phyloP scores from a whole-genome alignment of 2,329 filamentous ascomycete species.

The Talaromyces sp. region DNA sequence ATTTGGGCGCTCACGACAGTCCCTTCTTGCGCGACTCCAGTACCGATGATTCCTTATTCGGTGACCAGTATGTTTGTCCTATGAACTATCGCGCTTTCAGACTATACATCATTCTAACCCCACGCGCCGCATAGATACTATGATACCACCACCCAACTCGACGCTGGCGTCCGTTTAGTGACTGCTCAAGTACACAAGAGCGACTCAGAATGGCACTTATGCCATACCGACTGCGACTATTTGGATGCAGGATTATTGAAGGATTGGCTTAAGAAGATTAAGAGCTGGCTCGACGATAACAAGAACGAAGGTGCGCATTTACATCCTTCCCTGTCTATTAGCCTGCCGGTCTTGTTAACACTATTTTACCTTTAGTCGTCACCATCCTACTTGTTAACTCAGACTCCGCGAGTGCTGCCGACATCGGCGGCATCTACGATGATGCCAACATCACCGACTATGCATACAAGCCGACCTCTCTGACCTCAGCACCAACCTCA shows the following conservation, averaged over 20 bases:
- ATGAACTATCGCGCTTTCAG: no score
- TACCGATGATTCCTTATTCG: slow-evolving; percentile 64
- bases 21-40: slow-evolving; percentile 69
- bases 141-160: slow-evolving; percentile 71
- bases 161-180: slow-evolving; percentile 71
- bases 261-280: slow-evolving; percentile 66
- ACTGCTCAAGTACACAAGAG: slow-evolving; percentile 71
- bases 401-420: slow-evolving; percentile 58
- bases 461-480: slow-evolving; percentile 60
- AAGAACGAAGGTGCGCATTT: slow-evolving; percentile 59
- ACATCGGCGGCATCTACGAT: slow-evolving; percentile 60
- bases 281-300: slow-evolving; percentile 69
- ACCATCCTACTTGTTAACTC: slow-evolving; percentile 75
- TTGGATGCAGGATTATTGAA: slow-evolving; percentile 70
- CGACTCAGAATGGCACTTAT: slow-evolving; percentile 64
- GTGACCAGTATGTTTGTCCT: slow-evolving; percentile 63
- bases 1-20: slow-evolving; percentile 76
- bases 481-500: slow-evolving; percentile 44
- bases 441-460: slow-evolving; percentile 63
- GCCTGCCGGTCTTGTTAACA: slow-evolving; percentile 3
- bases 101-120: background rate
- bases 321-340: no score
- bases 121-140: slow-evolving; percentile 44
- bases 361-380: slow-evolving; percentile 54
- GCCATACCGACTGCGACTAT: slow-evolving; percentile 68